These are phyloP conservation scores for Paspalum notatum DNA, from an alignment of 176 grass and related monocot species.

Conservation along the genomic window DNA sequence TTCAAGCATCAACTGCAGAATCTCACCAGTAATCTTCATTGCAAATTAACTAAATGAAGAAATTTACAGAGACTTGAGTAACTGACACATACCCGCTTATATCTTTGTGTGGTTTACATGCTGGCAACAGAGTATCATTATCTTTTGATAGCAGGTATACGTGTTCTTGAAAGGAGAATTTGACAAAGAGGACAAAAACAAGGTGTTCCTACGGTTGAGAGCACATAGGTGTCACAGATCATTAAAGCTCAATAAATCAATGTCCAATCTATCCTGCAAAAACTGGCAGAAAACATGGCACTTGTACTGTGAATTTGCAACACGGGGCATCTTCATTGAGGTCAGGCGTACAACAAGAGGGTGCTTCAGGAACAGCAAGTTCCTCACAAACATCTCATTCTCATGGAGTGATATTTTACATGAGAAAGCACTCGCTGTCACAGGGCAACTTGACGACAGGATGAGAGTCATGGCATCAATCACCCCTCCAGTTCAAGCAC, in stretches of 20 bases:
- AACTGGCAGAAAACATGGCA: slow-evolving; percentile 83
- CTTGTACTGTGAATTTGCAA: slow-evolving; percentile 88
- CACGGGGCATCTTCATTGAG: slow-evolving; percentile 68
- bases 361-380: slow-evolving; percentile 75
- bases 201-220: slow-evolving; percentile 64
- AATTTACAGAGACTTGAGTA: too few species aligned
- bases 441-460: slow-evolving; percentile 45
- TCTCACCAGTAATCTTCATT: neutral
- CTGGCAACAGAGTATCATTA: slow-evolving; percentile 17
- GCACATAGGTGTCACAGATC: slow-evolving; percentile 71
- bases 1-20: neutral
- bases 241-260: slow-evolving; percentile 66
- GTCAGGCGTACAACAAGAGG: slow-evolving; percentile 42
- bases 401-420: slow-evolving; percentile 80
- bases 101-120: slow-evolving; percentile 1
- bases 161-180: slow-evolving; percentile 88
- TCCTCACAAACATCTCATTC: slow-evolving; percentile 60
- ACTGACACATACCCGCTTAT: neutral
- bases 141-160: slow-evolving; percentile 61
- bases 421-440: slow-evolving; percentile 54
- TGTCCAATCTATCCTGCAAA: slow-evolving; percentile 51
- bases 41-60: neutral
- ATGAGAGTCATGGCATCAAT: slow-evolving; percentile 70
- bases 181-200: slow-evolving; percentile 39
- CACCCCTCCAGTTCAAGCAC: slow-evolving; percentile 82